These are phyloP conservation scores for Botryobasidium botryosum DNA, from an alignment of 768 basidiomycete genomes.

Conservation along the genomic window DNA sequence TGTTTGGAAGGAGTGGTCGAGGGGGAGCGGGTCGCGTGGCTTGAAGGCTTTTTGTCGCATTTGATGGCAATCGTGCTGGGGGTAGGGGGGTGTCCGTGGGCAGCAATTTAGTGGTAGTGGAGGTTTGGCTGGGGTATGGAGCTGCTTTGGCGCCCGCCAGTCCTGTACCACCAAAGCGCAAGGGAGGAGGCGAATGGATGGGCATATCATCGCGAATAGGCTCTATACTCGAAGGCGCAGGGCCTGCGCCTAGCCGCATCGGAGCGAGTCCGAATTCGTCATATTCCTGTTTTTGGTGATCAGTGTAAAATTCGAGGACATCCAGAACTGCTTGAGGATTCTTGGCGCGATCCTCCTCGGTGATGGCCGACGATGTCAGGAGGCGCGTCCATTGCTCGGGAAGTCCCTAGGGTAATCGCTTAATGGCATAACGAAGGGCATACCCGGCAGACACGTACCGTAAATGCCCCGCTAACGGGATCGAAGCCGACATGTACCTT, in stretches of 20 bases:
- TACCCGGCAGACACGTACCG: slow-evolving; percentile 33
- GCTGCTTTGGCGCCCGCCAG: slow-evolving; percentile 43
- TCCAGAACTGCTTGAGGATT: slow-evolving; percentile 96
- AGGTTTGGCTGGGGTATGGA: slow-evolving; percentile 14
- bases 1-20: neutral
- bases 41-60: neutral
- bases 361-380: slow-evolving; percentile 94
- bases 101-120: no score
- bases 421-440: neutral
- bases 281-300: slow-evolving; percentile 88
- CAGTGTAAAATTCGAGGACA: slow-evolving; percentile 96
- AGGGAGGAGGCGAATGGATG: slow-evolving; percentile 31
- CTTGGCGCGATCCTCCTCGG: slow-evolving; percentile 91
- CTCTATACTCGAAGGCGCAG: slow-evolving; percentile 6
- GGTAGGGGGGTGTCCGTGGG: no score
- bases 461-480: slow-evolving; percentile 84
- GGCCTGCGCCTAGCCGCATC: slow-evolving; percentile 13
- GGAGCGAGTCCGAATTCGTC: slow-evolving; percentile 37
- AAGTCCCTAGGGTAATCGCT: slow-evolving; percentile 47
- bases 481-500: slow-evolving; percentile 98
- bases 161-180: slow-evolving; percentile 86
- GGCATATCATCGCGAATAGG: no score
- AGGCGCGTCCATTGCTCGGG: slow-evolving; percentile 96
- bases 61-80: slow-evolving; percentile 1
- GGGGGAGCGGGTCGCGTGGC: slow-evolving; percentile 3